Percentiles rank a stretch among this genome's conserved stretches.
These are phyloP conservation scores for Nannizziopsis arthrosporioides DNA, from an alignment of 2,329 filamentous ascomycete genomes.

Conservation along the genomic window DNA sequence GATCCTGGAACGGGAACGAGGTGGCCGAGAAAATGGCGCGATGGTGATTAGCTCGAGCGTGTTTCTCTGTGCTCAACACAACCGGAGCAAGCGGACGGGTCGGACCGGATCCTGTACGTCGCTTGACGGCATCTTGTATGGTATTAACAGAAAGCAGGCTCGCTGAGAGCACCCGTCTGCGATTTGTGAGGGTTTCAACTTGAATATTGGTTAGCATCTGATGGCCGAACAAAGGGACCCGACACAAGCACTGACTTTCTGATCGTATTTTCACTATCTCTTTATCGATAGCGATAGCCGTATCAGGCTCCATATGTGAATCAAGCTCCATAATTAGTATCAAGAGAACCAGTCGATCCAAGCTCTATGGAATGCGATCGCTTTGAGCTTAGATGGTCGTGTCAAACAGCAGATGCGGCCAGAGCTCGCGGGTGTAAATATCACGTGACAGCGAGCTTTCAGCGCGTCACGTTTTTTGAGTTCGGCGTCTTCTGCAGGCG, in stretches of 20 bases:
- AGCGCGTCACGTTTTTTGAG: too few species aligned
- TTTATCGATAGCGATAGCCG: conserved; percentile 24
- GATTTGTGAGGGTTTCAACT: conserved; percentile 32
- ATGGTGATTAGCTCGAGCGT: conserved; percentile 31
- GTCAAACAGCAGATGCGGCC: too few species aligned
- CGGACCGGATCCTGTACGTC: conserved; percentile 9
- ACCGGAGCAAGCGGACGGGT: conserved; percentile 25
- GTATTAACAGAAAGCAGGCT: conserved; percentile 32
- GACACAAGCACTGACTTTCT: conserved; percentile 27
- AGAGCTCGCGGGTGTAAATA: too few species aligned
- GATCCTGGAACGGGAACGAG: conserved; percentile 37
- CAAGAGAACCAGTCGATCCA: not conserved
- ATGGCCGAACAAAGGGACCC: not conserved
- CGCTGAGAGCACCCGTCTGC: conserved; percentile 30
- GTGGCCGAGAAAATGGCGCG: conserved; percentile 36
- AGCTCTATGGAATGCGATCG: not conserved
- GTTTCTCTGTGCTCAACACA: conserved; percentile 22
- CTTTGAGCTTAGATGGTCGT: too few species aligned
- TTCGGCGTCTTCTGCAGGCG: too few species aligned
- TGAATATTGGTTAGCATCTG: conserved; percentile 4
- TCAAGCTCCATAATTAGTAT: not conserved
- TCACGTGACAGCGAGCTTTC: too few species aligned
- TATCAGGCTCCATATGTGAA: not conserved
- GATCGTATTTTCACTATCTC: conserved; percentile 33
- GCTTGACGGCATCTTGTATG: conserved; percentile 25